Conservation (phyloP, 2,329 filamentous ascomycete species). For the Colletotrichum paranaense region DNA sequence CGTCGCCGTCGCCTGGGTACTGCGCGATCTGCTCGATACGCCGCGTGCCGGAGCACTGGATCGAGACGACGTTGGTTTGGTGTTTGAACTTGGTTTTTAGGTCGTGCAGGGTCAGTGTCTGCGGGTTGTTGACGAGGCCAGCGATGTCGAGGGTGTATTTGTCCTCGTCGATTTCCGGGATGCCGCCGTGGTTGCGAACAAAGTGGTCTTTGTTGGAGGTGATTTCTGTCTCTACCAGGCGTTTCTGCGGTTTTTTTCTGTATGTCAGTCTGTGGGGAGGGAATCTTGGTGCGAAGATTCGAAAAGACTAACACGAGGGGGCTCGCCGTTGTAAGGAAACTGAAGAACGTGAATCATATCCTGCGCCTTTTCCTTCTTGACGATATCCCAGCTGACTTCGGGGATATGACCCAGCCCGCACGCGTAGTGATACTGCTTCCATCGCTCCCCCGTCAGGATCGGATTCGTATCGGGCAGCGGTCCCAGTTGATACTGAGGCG, state of each 20-base stretch:
- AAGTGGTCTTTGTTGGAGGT: conserved; percentile 71
- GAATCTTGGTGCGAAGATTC: too few relatives aligned
- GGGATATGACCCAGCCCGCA: conserved; percentile 57
- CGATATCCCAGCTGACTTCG: conserved; percentile 66
- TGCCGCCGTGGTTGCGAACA: conserved; percentile 78
- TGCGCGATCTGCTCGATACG: conserved; percentile 75
- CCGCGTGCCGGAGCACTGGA: conserved; percentile 77
- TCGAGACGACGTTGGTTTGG: conserved; percentile 65
- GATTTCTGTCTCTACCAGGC: conserved; percentile 64
- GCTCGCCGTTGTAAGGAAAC: conserved; percentile 74
- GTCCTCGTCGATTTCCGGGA: conserved; percentile 71
- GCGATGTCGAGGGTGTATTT: conserved; percentile 66
- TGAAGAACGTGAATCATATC: conserved; percentile 72
- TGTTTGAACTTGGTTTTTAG: conserved; percentile 74
- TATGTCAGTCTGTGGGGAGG: conserved; percentile 42
- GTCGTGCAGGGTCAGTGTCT: conserved; percentile 67
- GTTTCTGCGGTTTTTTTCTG: conserved; percentile 58
- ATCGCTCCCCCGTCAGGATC: conserved; percentile 64
- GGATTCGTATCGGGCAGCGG: conserved; percentile 68
- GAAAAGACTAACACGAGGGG: conserved; percentile 39
- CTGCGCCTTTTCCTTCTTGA: conserved; percentile 65
- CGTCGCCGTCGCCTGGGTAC: conserved; percentile 76
- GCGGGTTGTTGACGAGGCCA: conserved; percentile 70
- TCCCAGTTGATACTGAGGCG: conserved; percentile 66
- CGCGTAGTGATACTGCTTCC: conserved; percentile 69